Percentiles rank a stretch among this genome's conserved stretches.
Evolutionary conservation across 768 basidiomycete genomes (phyloP).

Genomic region (Tephrocybe sp.): DNA sequence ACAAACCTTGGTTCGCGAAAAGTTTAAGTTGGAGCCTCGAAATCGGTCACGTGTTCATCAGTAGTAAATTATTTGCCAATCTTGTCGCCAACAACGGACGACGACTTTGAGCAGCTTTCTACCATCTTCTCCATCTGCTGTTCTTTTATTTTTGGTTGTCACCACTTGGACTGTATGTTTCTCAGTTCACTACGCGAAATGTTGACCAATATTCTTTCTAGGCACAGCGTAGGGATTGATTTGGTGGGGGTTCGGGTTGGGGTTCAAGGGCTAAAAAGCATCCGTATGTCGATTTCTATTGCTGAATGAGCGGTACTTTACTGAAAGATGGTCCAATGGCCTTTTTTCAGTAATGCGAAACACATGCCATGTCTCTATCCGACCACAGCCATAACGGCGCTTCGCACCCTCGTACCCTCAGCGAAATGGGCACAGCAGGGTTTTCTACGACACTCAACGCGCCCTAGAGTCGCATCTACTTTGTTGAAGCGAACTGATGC

Average conservation of each 20-base stretch:
- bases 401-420: slow-evolving; percentile 17
- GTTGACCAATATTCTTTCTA: background rate
- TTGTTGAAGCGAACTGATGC: background rate
- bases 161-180: background rate
- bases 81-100: too few relatives aligned
- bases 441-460: background rate
- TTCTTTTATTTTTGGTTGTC: too few relatives aligned
- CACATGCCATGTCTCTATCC: slow-evolving; percentile 74
- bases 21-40: background rate
- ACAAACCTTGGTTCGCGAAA: background rate
- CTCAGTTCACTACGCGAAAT: too few relatives aligned
- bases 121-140: too few relatives aligned
- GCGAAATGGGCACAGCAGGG: background rate
- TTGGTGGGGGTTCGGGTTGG: background rate
- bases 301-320: background rate
- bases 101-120: too few relatives aligned
- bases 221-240: background rate
- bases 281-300: slow-evolving; percentile 14
- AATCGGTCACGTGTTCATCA: background rate
- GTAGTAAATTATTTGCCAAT: too few relatives aligned
- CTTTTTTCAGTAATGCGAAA: slow-evolving; percentile 50
- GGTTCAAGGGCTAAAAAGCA: background rate
- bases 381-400: slow-evolving; percentile 46
- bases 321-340: background rate
- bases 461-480: background rate